phyloP scores from a whole-genome alignment of 768 basidiomycete genomes.

The Tulasnella sp. region DNA sequence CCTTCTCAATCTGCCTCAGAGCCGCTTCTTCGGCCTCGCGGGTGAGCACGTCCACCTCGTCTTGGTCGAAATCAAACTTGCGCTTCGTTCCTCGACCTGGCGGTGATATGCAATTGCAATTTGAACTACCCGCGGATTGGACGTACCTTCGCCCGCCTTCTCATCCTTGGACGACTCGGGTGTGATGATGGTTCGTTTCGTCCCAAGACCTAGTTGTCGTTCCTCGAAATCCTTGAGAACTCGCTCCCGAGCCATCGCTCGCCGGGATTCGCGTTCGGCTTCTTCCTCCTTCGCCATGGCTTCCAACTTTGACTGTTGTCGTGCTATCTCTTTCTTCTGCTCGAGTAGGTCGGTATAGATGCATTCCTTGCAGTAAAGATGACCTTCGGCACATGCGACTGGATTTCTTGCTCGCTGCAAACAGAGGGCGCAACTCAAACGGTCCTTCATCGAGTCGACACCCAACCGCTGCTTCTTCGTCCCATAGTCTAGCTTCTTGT shows the following conservation, averaged over 20 bases:
- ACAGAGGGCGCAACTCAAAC: conserved; percentile 86
- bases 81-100: conserved; percentile 49
- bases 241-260: conserved; percentile 69
- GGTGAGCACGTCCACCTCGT: conserved; percentile 55
- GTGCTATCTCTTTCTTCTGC: conserved; percentile 88
- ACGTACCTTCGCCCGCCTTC: conserved; percentile 27
- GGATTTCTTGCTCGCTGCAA: conserved; percentile 74
- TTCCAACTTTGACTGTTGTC: conserved; percentile 72
- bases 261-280: conserved; percentile 55
- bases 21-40: conserved; percentile 84
- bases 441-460: conserved; percentile 83
- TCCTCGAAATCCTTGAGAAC: conserved; percentile 84
- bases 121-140: background rate
- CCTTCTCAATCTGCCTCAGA: conserved; percentile 63
- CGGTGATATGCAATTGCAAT: background rate
- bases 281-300: conserved; percentile 66
- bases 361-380: conserved; percentile 94
- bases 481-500: conserved; percentile 75
- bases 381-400: conserved; percentile 70
- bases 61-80: conserved; percentile 72
- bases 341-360: conserved; percentile 70
- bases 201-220: conserved; percentile 62
- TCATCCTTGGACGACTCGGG: conserved; percentile 17
- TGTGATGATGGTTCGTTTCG: conserved; percentile 18
- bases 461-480: conserved; percentile 76